phyloP scores from a whole-genome alignment of 345 rosid genomes.

The Orychophragmus violaceus region DNA sequence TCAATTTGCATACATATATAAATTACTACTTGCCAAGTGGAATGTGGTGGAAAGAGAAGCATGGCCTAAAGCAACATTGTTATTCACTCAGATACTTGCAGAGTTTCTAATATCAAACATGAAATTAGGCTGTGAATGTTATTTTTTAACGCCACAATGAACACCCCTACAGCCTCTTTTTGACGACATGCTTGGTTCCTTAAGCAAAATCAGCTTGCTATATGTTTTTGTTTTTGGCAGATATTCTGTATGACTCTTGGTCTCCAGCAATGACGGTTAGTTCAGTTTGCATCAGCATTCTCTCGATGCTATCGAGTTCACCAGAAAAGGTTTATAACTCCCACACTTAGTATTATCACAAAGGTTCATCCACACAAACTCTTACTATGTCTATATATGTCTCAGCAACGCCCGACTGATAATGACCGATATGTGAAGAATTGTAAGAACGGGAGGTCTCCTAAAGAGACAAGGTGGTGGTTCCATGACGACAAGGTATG shows the following conservation, averaged over 20 bases:
- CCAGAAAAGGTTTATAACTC: slow-evolving; percentile 28
- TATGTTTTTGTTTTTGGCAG: too few relatives aligned
- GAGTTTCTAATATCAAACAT: not conserved
- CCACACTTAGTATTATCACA: not conserved
- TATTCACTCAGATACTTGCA: not conserved
- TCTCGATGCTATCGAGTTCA: slow-evolving; percentile 97
- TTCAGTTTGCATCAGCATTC: slow-evolving; percentile 95
- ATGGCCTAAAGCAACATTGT: not conserved
- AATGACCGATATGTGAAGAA: slow-evolving; percentile 94
- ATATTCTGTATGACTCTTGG: slow-evolving; percentile 97
- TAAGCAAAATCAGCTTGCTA: too few relatives aligned
- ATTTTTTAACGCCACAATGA: too few relatives aligned
- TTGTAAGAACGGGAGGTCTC: slow-evolving; percentile 92
- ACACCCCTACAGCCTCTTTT: too few relatives aligned
- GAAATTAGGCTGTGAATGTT: not conserved
- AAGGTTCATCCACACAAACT: not conserved
- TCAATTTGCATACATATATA: not conserved
- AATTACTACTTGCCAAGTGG: not conserved
- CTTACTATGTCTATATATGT: not conserved
- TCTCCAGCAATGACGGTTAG: slow-evolving; percentile 98
- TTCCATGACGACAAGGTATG: slow-evolving; percentile 94
- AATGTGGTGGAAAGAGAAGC: not conserved
- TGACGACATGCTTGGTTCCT: not conserved
- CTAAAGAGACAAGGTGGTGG: slow-evolving; percentile 99
- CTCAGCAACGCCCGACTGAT: slow-evolving; percentile 93